Evolutionary conservation across 148 eudicot genomes (phyloP).

Genomic region (Heliamphora exappendiculata): DNA sequence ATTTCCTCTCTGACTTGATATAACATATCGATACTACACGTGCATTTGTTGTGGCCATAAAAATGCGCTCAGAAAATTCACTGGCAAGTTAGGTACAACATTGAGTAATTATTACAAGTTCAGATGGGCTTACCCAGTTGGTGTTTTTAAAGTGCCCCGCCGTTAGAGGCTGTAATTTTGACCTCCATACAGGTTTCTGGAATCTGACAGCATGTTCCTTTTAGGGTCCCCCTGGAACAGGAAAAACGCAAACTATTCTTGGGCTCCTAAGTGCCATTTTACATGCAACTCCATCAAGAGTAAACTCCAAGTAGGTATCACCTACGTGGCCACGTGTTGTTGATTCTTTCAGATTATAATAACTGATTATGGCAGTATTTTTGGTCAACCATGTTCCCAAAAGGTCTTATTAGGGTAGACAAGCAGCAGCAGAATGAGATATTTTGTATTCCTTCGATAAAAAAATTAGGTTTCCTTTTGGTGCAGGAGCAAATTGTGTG

Average conservation of each 20-base stretch:
- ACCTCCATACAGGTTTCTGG: background rate
- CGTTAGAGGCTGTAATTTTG: background rate
- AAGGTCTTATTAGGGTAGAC: background rate
- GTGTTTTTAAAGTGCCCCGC: background rate
- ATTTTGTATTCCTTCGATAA: background rate
- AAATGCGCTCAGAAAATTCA: background rate
- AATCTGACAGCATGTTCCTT: conserved; percentile 19
- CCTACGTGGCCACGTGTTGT: background rate
- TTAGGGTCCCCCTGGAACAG: conserved; percentile 99
- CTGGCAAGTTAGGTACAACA: background rate
- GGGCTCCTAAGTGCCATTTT: conserved; percentile 91
- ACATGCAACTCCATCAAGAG: conserved; percentile 90
- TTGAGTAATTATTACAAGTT: background rate
- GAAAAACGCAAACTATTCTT: conserved; percentile 95
- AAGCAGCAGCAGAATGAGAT: background rate
- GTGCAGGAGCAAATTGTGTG: conserved; percentile 50
- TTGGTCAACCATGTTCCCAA: background rate
- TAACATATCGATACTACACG: background rate
- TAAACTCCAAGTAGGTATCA: conserved; percentile 51
- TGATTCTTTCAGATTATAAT: background rate
- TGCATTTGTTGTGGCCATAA: background rate
- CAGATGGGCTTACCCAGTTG: background rate
- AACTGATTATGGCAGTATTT: background rate
- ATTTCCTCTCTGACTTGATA: conserved; percentile 3
- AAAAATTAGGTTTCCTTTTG: background rate